phyloP scores from a whole-genome alignment of 441 rosid species.

The Populus tomentosa region DNA sequence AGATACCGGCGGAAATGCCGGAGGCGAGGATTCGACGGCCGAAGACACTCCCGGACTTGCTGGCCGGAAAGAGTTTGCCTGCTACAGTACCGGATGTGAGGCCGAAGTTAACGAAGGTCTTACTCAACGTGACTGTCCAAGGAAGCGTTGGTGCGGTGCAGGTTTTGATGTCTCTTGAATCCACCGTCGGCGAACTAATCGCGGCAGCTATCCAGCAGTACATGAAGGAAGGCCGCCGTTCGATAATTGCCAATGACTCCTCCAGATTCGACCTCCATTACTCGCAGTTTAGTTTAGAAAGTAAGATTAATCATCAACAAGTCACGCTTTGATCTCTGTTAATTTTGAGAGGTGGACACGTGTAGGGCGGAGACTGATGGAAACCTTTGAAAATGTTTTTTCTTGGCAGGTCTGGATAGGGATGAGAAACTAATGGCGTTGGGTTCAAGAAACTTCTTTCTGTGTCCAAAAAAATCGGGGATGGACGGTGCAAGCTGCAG shows the following conservation, averaged over 20 bases:
- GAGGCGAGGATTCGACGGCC: constrained; percentile 58
- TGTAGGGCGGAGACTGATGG: constrained; percentile 13
- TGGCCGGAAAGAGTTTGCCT: constrained; percentile 13
- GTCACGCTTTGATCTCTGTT: too few relatives aligned
- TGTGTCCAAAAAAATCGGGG: constrained; percentile 34
- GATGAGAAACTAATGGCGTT: constrained; percentile 51
- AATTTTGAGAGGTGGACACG: neutral
- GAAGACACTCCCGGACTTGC: constrained; percentile 64
- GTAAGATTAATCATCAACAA: constrained; percentile 28
- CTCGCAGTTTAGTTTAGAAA: constrained; percentile 81
- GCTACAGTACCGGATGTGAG: constrained; percentile 20
- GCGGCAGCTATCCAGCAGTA: constrained; percentile 47
- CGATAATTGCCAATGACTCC: constrained; percentile 43
- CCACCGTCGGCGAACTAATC: constrained; percentile 53
- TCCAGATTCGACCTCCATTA: constrained; percentile 75
- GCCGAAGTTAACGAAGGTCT: constrained; percentile 61
- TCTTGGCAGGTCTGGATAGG: constrained; percentile 50
- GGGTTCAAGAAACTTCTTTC: constrained; percentile 84
- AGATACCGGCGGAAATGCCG: constrained; percentile 21
- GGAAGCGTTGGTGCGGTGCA: constrained; percentile 83
- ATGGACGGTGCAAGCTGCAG: constrained; percentile 18
- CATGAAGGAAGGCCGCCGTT: constrained; percentile 73
- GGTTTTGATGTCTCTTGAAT: constrained; percentile 56
- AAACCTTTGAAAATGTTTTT: neutral
- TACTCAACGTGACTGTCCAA: constrained; percentile 75